Evolutionary conservation across 1,139 yeast species (phyloP).

Genomic region (Candida buenavistaensis): DNA sequence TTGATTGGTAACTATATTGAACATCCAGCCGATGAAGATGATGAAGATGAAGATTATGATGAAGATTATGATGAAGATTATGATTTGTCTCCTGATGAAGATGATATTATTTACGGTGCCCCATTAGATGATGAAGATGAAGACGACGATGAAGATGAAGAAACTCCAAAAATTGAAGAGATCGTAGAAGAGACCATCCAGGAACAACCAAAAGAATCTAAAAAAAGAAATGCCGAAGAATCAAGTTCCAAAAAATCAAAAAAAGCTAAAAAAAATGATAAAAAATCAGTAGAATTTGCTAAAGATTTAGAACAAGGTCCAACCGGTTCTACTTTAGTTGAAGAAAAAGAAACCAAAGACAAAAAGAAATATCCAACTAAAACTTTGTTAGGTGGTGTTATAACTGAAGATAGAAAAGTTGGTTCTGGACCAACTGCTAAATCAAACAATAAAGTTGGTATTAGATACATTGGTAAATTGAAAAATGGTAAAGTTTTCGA

Average conservation of each 20-base stretch:
- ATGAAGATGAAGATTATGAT: conserved; percentile 50
- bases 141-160: conserved; percentile 50
- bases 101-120: conserved; percentile 60
- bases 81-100: conserved; percentile 91
- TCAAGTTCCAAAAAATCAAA: conserved; percentile 35
- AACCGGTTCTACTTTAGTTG: conserved; percentile 50
- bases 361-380: conserved; percentile 58
- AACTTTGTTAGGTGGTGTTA: conserved; percentile 89
- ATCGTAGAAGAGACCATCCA: conserved; percentile 50
- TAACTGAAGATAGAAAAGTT: conserved; percentile 85
- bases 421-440: conserved; percentile 91
- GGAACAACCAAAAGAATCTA: conserved; percentile 34
- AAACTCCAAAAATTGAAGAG: conserved; percentile 24
- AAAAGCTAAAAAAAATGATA: conserved; percentile 41
- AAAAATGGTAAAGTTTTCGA: conserved; percentile 95
- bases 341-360: conserved; percentile 25
- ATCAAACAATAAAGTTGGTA: conserved; percentile 88
- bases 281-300: conserved; percentile 73
- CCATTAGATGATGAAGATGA: conserved; percentile 62
- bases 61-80: conserved; percentile 70
- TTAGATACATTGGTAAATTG: conserved; percentile 96
- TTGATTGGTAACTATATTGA: conserved; percentile 93
- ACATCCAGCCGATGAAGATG: conserved; percentile 83
- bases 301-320: conserved; percentile 95
- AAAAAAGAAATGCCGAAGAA: conserved; percentile 33